These are phyloP conservation scores for Penicillium sp. DNA, from an alignment of 2,329 filamentous ascomycete species.

Conservation along the genomic window DNA sequence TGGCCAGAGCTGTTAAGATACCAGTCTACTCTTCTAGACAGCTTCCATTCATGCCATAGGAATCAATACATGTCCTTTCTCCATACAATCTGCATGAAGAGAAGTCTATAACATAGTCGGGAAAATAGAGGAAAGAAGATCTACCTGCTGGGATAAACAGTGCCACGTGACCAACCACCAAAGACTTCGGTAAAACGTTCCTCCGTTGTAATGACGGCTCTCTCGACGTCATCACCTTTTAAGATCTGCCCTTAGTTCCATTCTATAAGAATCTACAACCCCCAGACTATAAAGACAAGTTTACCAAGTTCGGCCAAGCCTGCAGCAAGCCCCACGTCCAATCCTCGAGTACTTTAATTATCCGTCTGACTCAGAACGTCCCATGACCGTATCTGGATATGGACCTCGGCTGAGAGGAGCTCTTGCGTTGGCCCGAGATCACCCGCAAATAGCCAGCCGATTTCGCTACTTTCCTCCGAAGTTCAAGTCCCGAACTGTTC, in stretches of 20 bases:
- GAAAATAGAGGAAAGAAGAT: too few species aligned
- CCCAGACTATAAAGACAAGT: not conserved
- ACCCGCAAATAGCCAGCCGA: conserved; percentile 14
- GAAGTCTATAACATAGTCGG: too few species aligned
- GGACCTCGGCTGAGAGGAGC: conserved; percentile 25
- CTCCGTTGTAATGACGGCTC: conserved; percentile 8
- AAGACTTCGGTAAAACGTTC: conserved; percentile 17
- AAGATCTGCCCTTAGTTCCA: not conserved
- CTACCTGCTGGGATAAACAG: too few species aligned
- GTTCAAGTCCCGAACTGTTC: not conserved
- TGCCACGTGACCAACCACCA: too few species aligned
- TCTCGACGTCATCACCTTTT: not conserved
- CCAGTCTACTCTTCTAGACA: too few species aligned
- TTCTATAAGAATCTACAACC: not conserved
- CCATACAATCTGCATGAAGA: too few species aligned
- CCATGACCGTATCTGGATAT: conserved; percentile 9
- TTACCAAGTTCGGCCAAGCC: not conserved
- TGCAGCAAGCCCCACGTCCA: not conserved
- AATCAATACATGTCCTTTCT: too few species aligned
- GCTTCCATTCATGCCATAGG: too few species aligned
- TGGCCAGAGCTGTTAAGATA: too few species aligned
- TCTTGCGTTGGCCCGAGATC: conserved; percentile 15
- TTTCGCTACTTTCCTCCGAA: conserved; percentile 12
- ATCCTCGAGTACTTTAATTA: not conserved
- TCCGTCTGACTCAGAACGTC: conserved; percentile 12